Percentiles rank a stretch among this genome's conserved stretches.
These are phyloP conservation scores for Vitis hybrid DNA, from an alignment of 177 flowering plant genomes.

Conservation along the genomic window DNA sequence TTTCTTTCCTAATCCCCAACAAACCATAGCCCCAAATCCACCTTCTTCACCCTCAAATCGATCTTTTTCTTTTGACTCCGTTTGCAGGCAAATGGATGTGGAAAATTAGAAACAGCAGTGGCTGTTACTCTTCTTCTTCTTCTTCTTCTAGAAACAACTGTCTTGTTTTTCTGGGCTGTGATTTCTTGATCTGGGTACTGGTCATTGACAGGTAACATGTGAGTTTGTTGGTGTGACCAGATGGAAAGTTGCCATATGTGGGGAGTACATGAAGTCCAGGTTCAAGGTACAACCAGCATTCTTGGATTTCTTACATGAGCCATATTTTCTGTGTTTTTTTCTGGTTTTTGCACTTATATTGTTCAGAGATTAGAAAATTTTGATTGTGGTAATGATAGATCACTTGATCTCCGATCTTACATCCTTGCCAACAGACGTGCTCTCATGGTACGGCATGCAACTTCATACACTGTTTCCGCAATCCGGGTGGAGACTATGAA, in stretches of 20 bases:
- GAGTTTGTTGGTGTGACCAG: slow-evolving; percentile 78
- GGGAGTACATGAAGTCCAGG: slow-evolving; percentile 90
- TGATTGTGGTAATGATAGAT: background rate
- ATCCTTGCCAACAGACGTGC: slow-evolving; percentile 55
- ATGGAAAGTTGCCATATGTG: slow-evolving; percentile 98
- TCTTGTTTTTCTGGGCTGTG: background rate
- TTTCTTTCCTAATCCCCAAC: too few relatives aligned
- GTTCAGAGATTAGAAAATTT: background rate
- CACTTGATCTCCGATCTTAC: background rate
- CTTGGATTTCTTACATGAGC: background rate
- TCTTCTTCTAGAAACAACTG: background rate
- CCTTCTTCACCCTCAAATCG: too few relatives aligned
- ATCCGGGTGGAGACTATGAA: slow-evolving; percentile 98
- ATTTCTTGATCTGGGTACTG: slow-evolving; percentile 2
- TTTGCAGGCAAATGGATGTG: too few relatives aligned
- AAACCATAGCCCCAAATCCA: too few relatives aligned
- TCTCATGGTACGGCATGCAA: slow-evolving; percentile 91
- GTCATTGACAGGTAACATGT: slow-evolving; percentile 59
- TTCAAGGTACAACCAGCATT: slow-evolving; percentile 47
- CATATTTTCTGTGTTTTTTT: slow-evolving; percentile 1
- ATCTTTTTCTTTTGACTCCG: too few relatives aligned
- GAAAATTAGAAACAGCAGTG: too few relatives aligned
- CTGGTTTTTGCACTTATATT: slow-evolving; percentile 2
- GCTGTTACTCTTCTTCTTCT: too few relatives aligned
- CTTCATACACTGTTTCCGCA: slow-evolving; percentile 92